Evolutionary conservation across 257 asterid genomes (phyloP).

Genomic region (Solanum chaucha): DNA sequence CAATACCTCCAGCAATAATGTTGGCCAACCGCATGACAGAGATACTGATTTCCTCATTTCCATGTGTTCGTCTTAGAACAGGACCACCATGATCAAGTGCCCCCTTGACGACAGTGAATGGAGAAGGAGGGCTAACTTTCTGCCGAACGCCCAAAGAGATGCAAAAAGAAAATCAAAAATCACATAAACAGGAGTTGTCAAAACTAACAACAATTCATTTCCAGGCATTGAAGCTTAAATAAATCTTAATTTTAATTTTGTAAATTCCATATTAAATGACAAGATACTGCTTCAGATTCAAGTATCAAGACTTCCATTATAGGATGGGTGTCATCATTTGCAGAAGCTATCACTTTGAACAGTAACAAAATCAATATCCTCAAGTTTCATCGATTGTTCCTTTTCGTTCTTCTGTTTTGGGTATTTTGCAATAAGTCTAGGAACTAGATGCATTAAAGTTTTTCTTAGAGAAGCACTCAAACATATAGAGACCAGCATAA

Average conservation of each 20-base stretch:
- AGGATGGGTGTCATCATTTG: background rate
- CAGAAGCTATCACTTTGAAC: background rate
- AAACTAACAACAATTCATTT: background rate
- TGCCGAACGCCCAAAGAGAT: slow-evolving; percentile 15
- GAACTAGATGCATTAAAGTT: background rate
- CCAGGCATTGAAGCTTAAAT: background rate
- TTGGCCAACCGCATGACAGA: slow-evolving; percentile 71
- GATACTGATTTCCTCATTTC: slow-evolving; percentile 66
- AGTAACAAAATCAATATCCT: background rate
- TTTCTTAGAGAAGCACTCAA: background rate
- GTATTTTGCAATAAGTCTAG: background rate
- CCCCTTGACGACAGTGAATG: slow-evolving; percentile 74
- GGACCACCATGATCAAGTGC: slow-evolving; percentile 73
- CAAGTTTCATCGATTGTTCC: background rate
- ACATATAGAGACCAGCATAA: background rate
- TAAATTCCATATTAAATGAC: background rate
- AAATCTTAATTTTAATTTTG: background rate
- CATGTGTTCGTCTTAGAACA: slow-evolving; percentile 53
- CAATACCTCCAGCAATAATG: slow-evolving; percentile 56
- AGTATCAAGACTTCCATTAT: background rate
- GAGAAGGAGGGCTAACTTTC: slow-evolving; percentile 91
- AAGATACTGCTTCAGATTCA: background rate
- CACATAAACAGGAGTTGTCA: background rate
- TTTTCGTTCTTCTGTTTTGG: background rate
- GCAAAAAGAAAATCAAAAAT: background rate